phyloP scores from a whole-genome alignment of 805 yeast genomes.

The Zygoascus bituminiphila region DNA sequence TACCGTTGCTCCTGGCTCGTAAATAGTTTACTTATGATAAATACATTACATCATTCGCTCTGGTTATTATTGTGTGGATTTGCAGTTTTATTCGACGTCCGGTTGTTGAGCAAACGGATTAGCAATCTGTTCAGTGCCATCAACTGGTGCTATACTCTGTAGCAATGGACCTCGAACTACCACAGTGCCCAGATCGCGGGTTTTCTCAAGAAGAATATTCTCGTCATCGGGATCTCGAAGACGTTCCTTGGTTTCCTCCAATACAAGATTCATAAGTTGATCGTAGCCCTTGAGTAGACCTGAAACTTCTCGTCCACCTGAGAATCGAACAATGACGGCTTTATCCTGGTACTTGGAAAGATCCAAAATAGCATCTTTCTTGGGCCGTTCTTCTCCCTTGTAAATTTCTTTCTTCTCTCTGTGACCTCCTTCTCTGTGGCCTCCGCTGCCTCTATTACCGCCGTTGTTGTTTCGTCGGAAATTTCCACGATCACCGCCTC shows the following conservation, averaged over 20 bases:
- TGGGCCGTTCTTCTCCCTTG: conserved; percentile 41
- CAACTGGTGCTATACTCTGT: conserved; percentile 59
- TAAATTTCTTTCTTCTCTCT: conserved; percentile 15
- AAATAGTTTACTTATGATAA: too few relatives aligned
- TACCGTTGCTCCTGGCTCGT: too few relatives aligned
- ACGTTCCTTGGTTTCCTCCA: conserved; percentile 57
- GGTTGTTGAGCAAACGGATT: conserved; percentile 61
- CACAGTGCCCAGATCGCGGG: conserved; percentile 66
- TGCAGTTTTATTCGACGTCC: too few relatives aligned
- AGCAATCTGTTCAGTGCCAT: conserved; percentile 61
- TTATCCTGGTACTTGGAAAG: conserved; percentile 68
- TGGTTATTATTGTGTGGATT: too few relatives aligned
- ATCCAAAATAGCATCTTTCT: conserved; percentile 83
- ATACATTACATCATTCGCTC: too few relatives aligned
- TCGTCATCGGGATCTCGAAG: conserved; percentile 62
- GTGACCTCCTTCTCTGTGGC: conserved; percentile 10
- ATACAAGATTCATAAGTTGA: conserved; percentile 80
- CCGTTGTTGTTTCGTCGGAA: conserved; percentile 1
- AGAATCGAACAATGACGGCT: conserved; percentile 64
- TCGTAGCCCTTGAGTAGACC: conserved; percentile 89
- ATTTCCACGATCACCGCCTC: too few relatives aligned
- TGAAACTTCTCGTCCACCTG: conserved; percentile 77
- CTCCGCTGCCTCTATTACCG: not conserved
- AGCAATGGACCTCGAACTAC: conserved; percentile 82
- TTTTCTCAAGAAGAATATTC: conserved; percentile 42